Evolutionary conservation across 2,329 filamentous ascomycete genomes (phyloP).

Genomic region (Exophiala viscosa): DNA sequence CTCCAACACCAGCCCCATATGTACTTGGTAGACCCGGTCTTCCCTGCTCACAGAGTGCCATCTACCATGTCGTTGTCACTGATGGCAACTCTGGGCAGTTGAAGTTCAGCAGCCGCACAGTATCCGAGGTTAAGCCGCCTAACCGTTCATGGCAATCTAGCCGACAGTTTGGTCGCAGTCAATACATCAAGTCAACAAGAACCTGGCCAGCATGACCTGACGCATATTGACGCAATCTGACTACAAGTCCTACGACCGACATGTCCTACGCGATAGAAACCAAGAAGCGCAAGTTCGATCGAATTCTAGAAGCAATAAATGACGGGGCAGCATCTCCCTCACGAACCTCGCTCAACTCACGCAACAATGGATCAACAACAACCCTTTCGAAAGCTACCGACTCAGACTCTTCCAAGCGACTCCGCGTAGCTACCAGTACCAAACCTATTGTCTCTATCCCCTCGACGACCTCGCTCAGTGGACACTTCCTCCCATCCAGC

Average conservation of each 20-base stretch:
- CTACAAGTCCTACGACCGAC: neutral
- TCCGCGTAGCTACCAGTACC: conserved; percentile 21
- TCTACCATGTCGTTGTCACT: no score
- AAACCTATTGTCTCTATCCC: conserved; percentile 29
- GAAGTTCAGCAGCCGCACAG: no score
- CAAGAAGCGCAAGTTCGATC: conserved; percentile 48
- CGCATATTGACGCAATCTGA: neutral
- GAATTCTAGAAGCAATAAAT: conserved; percentile 42
- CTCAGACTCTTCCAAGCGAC: conserved; percentile 27
- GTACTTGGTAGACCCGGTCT: no score
- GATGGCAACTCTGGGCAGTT: no score
- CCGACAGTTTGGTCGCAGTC: no score
- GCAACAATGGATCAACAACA: conserved; percentile 17
- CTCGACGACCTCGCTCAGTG: conserved; percentile 37
- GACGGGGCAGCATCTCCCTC: conserved; percentile 17
- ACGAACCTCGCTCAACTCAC: conserved; percentile 19
- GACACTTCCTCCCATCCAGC: conserved; percentile 82
- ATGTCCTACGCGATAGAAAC: conserved; percentile 42
- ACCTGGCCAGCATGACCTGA: neutral
- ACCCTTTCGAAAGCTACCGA: conserved; percentile 12
- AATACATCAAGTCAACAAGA: neutral
- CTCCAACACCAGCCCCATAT: no score
- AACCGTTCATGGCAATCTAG: no score
- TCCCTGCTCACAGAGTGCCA: no score
- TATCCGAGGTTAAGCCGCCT: no score